phyloP scores from a whole-genome alignment of 768 basidiomycete genomes.

The Cantharellus anzutake region DNA sequence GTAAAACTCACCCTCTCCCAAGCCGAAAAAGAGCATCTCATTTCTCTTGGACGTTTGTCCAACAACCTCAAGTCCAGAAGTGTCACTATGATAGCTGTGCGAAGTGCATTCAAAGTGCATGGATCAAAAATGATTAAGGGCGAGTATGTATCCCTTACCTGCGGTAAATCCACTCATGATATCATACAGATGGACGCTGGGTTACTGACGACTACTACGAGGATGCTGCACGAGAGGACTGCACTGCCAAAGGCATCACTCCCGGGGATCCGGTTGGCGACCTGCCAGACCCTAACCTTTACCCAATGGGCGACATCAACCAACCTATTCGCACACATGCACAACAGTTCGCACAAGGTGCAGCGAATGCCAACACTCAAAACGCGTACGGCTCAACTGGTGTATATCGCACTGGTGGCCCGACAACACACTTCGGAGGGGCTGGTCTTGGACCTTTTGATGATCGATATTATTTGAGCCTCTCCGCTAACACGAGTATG shows the following conservation, averaged over 20 bases:
- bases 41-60: slow-evolving; percentile 71
- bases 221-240: slow-evolving; percentile 56
- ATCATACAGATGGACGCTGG: slow-evolving; percentile 61
- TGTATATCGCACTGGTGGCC: slow-evolving; percentile 78
- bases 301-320: slow-evolving; percentile 13
- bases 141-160: slow-evolving; percentile 18
- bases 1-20: slow-evolving; percentile 82
- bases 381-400: slow-evolving; percentile 35
- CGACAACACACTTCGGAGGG: slow-evolving; percentile 80
- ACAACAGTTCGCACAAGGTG: slow-evolving; percentile 2
- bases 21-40: slow-evolving; percentile 82
- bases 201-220: slow-evolving; percentile 95
- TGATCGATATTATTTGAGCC: slow-evolving; percentile 13
- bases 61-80: slow-evolving; percentile 77
- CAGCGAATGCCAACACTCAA: slow-evolving; percentile 7
- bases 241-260: slow-evolving; percentile 62
- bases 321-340: slow-evolving; percentile 16
- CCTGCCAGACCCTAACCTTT: slow-evolving; percentile 45
- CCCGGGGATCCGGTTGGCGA: slow-evolving; percentile 72
- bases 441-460: slow-evolving; percentile 77
- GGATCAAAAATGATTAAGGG: slow-evolving; percentile 81
- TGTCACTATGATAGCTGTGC: slow-evolving; percentile 82
- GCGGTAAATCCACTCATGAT: background rate
- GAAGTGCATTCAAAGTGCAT: slow-evolving; percentile 87
- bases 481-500: too few species aligned